Evolutionary conservation across 2,329 filamentous ascomycete species (phyloP).

Genomic region (Venturia pyrina): DNA sequence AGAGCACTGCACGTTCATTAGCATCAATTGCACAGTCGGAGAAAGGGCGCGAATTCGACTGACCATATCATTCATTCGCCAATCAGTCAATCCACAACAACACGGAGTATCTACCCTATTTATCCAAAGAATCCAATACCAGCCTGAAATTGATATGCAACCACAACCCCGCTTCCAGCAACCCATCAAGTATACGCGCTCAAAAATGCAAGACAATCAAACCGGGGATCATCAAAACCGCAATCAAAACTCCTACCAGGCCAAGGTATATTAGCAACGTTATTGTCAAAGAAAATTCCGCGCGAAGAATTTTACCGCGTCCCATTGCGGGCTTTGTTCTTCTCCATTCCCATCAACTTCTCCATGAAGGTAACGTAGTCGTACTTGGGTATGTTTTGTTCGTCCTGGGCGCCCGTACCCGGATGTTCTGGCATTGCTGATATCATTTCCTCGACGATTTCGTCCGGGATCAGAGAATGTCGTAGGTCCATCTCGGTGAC

Average conservation of each 20-base stretch:
- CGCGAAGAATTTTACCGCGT: not conserved
- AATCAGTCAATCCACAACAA: not conserved
- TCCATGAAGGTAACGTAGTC: slow-evolving; percentile 99
- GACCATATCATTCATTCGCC: not conserved
- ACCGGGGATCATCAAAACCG: not conserved
- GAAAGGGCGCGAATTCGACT: not conserved
- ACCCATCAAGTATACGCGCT: not conserved
- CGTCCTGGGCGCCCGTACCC: slow-evolving; percentile 77
- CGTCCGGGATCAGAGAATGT: slow-evolving; percentile 90
- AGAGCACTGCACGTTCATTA: not conserved
- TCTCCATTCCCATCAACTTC: slow-evolving; percentile 39
- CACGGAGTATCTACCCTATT: not conserved
- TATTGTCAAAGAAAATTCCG: not conserved
- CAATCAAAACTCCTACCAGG: not conserved
- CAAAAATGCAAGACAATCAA: not conserved
- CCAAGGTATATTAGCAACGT: slow-evolving; percentile 4
- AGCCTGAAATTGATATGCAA: not conserved
- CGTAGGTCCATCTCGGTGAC: slow-evolving; percentile 95
- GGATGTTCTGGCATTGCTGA: slow-evolving; percentile 76
- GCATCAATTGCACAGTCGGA: not conserved
- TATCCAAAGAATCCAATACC: not conserved
- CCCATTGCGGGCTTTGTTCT: not conserved
- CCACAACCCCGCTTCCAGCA: not conserved
- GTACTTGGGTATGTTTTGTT: slow-evolving; percentile 76
- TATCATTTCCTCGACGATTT: slow-evolving; percentile 87